Conservation (phyloP, 306 rosid genomes). For the Trichosanthes truncata region DNA sequence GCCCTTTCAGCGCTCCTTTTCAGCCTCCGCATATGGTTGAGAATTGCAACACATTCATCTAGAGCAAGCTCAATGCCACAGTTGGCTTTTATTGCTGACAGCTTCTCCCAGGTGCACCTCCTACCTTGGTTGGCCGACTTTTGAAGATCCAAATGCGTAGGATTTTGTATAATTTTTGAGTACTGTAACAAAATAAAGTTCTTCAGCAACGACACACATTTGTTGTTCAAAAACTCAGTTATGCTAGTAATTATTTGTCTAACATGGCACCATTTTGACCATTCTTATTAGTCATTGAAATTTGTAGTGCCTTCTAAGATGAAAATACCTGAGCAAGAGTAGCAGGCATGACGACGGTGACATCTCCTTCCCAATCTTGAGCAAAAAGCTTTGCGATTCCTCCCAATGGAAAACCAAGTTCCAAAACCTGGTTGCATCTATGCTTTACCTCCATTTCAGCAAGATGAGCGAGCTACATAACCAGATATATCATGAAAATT, state of each 20-base stretch:
- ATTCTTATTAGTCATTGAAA: neutral
- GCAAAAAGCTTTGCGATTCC: constrained; percentile 89
- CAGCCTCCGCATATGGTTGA: constrained; percentile 88
- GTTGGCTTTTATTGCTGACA: constrained; percentile 88
- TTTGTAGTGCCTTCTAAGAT: neutral
- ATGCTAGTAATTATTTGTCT: neutral
- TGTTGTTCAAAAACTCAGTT: neutral
- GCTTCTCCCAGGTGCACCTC: constrained; percentile 98
- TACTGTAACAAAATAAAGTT: constrained; percentile 31
- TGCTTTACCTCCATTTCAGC: constrained; percentile 95
- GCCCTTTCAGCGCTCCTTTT: constrained; percentile 68
- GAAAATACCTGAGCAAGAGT: constrained; percentile 81
- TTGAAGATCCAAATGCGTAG: constrained; percentile 80
- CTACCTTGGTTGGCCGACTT: constrained; percentile 97
- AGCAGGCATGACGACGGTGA: constrained; percentile 95
- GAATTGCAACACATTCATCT: constrained; percentile 79
- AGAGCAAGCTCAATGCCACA: constrained; percentile 91
- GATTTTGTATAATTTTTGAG: constrained; percentile 82
- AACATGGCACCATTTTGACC: neutral
- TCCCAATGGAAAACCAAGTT: constrained; percentile 88
- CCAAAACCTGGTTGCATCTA: constrained; percentile 78
- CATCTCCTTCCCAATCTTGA: constrained; percentile 99
- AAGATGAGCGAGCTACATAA: constrained; percentile 87
- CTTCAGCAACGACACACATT: neutral
- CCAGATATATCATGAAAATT: neutral